Evolutionary conservation across 768 basidiomycete genomes (phyloP).

Genomic region (Boletus reticulatus): DNA sequence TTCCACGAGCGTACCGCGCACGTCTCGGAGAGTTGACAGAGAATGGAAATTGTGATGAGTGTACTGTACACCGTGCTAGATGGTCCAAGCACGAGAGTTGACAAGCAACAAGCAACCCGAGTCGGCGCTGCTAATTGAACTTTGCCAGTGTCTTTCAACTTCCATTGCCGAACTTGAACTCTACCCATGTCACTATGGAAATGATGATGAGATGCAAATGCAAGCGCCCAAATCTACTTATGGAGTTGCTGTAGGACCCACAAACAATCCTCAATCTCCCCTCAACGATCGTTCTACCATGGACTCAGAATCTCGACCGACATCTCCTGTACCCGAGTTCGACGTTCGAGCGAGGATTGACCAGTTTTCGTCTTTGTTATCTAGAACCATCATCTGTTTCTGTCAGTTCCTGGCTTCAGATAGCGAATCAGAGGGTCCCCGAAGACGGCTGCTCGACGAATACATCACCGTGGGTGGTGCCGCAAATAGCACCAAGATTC

Average conservation of each 20-base stretch:
- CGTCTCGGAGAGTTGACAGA: no score
- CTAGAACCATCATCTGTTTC: slow-evolving; percentile 26
- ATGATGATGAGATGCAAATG: not conserved
- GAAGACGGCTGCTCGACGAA: slow-evolving; percentile 24
- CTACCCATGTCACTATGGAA: no score
- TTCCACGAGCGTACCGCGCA: no score
- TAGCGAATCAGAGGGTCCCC: slow-evolving; percentile 18
- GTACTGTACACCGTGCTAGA: no score
- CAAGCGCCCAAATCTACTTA: slow-evolving; percentile 9
- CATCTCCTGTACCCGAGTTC: slow-evolving; percentile 5
- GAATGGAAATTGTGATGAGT: no score
- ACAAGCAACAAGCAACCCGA: no score
- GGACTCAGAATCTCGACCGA: slow-evolving; percentile 5
- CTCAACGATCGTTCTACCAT: slow-evolving; percentile 1
- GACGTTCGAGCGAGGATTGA: slow-evolving; percentile 24
- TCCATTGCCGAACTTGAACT: no score
- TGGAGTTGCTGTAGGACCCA: slow-evolving; percentile 5
- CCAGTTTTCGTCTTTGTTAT: slow-evolving; percentile 18
- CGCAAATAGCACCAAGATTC: slow-evolving; percentile 23
- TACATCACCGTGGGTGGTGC: slow-evolving; percentile 28
- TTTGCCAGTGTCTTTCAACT: no score
- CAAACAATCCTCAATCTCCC: not conserved
- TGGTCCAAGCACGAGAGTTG: no score
- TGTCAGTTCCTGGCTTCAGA: slow-evolving; percentile 29
- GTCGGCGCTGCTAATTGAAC: no score